Conservation (phyloP, 352 stramenopile species). For the Globisporangium uncinulatum region DNA sequence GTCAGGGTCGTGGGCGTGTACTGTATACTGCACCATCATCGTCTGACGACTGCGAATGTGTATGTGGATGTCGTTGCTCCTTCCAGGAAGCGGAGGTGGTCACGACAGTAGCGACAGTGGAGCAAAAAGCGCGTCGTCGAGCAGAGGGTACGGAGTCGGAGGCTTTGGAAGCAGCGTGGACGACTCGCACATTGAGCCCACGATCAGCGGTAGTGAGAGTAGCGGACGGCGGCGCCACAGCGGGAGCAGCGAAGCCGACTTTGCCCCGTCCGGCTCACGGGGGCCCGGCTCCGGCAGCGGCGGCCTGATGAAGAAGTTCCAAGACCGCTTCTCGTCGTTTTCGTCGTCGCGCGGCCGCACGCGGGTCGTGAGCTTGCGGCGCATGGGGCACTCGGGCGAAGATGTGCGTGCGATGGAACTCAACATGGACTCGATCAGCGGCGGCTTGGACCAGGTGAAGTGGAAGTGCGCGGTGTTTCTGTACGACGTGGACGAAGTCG, state of each 20-base stretch:
- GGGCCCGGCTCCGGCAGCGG: slow-evolving; percentile 4
- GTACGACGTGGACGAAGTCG: slow-evolving; percentile 78
- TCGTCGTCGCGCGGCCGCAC: slow-evolving; percentile 44
- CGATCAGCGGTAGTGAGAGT: slow-evolving; percentile 4
- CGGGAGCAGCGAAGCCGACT: slow-evolving; percentile 4
- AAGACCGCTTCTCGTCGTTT: slow-evolving; percentile 57
- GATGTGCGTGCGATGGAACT: slow-evolving; percentile 74
- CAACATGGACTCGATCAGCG: slow-evolving; percentile 76
- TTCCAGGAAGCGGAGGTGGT: slow-evolving; percentile 7
- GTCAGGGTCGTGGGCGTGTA: too few species aligned
- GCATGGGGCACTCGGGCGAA: slow-evolving; percentile 64
- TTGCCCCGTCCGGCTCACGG: background rate
- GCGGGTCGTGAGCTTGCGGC: slow-evolving; percentile 52
- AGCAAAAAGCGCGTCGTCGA: background rate
- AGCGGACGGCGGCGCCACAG: slow-evolving; percentile 17
- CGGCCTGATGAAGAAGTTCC: slow-evolving; percentile 80
- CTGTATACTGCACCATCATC: too few species aligned
- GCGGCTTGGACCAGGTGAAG: slow-evolving; percentile 81
- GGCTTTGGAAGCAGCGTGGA: slow-evolving; percentile 26
- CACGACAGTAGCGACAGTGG: slow-evolving; percentile 28
- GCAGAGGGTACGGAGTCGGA: slow-evolving; percentile 8
- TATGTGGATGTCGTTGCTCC: slow-evolving; percentile 14
- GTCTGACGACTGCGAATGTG: background rate
- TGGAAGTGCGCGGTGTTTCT: slow-evolving; percentile 83
- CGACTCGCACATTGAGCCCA: slow-evolving; percentile 22